Conservation (phyloP, 257 asterid species). For the Echites panduratus region DNA sequence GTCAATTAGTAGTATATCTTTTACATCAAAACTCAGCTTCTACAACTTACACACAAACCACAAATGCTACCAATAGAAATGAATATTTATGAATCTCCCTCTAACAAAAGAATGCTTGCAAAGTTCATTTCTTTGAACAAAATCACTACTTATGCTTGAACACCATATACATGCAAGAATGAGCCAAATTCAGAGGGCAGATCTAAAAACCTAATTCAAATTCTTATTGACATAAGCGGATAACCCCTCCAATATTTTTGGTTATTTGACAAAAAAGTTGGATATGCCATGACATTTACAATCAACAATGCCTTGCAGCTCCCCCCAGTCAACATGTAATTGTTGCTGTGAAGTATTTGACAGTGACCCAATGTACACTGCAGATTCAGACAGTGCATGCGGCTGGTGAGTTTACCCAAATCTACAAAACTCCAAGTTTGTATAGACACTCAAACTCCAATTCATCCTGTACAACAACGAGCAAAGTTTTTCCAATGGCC, state of each 20-base stretch:
- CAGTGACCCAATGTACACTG: neutral
- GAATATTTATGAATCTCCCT: slow-evolving; percentile 14
- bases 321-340: neutral
- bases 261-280: slow-evolving; percentile 18
- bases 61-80: neutral
- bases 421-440: slow-evolving; percentile 15
- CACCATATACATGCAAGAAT: slow-evolving; percentile 29
- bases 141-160: slow-evolving; percentile 35
- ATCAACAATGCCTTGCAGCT: slow-evolving; percentile 1
- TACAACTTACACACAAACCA: slow-evolving; percentile 8
- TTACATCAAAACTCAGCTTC: neutral
- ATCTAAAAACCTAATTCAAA: slow-evolving; percentile 1
- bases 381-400: slow-evolving; percentile 6
- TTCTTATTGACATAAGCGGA: slow-evolving; percentile 16
- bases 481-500: slow-evolving; percentile 11
- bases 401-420: slow-evolving; percentile 5
- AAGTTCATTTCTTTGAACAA: slow-evolving; percentile 22
- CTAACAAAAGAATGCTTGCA: slow-evolving; percentile 23
- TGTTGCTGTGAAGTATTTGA: slow-evolving; percentile 5
- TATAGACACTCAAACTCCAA: slow-evolving; percentile 15
- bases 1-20: neutral
- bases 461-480: slow-evolving; percentile 29
- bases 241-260: slow-evolving; percentile 11
- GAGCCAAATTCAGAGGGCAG: slow-evolving; percentile 13
- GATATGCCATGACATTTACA: slow-evolving; percentile 14